Base-by-base conservation (phyloP, 2,329 filamentous ascomycete species). In the Aquanectria penicillioides region DNA sequence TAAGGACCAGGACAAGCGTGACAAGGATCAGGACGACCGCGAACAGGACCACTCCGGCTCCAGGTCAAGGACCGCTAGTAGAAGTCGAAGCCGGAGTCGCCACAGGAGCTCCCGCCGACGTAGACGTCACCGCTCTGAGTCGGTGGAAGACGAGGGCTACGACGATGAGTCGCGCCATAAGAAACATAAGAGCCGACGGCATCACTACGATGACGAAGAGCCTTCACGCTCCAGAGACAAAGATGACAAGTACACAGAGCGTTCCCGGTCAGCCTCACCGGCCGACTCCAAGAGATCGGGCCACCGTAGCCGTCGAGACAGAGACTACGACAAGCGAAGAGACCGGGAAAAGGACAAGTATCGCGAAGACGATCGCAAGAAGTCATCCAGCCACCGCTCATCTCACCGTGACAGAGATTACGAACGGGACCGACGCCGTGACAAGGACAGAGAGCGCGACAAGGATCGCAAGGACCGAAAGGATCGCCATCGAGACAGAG, bases 261-360 rank as follows among this genome's bases (percentile, higher is more conserved):
- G 84, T 47, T 87, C 88, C 1, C 83, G 89, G 56, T 92, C 90
- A 5, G 81, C 82, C 5, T 92, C 91, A 3, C 85, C 84, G 2
- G 85, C 86, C 11, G 81, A 83, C 9, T 81, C 82, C 31, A 86
- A 83, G 63, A 76, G 82, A 51, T 83, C 85, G 6, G 81, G 82
- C 44, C 85, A 88, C 66, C 85, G 86, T 61, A 87, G 86, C 65
- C 87, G 85, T 48, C 83, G 82, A 63, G 86, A 90, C 36, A 80
- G 81, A 56, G 80, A 78, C 55, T 73, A 73, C 25, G 81, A 84
- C 41, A 73, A 78, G 49, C 70, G 69, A 31, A 70, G 66, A 23
- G 77, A 82, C 51, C 74, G 80, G 66, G 80, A 86, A 44, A 79
- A 80, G 29, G 75, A 78, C 36, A 77, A 76, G 54, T 77, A 81